Evolutionary conservation across 176 grass and related monocot species (phyloP), one percentile per base, ranked within the genome.

Genomic region (Urochloa ruziziensis): DNA sequence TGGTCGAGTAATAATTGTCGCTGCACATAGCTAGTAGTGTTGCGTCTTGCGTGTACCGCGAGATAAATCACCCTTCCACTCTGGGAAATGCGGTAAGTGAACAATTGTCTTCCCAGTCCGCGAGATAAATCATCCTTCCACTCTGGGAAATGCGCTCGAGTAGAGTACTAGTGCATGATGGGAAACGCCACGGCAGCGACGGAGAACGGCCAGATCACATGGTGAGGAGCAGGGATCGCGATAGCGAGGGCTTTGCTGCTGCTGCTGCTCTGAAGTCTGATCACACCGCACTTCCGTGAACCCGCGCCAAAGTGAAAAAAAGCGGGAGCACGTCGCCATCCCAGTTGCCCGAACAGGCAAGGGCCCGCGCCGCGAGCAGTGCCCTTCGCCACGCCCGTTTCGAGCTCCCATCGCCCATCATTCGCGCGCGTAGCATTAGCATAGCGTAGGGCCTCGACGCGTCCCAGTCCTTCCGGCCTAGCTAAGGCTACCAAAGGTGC

Each of bases 331-430:
- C 37, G 27, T 78, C 56, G 16, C 75, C 75, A 28, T 78, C 57
- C 17, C 37, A 30, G 40, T 62, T 62, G 75, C 75, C 40, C 24
- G 37, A 78, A 44, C 57, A 62, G 75, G 75, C 56, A 18, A 30
- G 56, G 37, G n/a, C 37, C 37, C 39, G 15, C 17, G 9, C 57
- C 6, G 37, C 9, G 37, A 30, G 25, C 57, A 2, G 37, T 3
- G 75, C 57, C 75, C 39, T 62, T 78, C 29, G 75, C 39, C 75
- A 62, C 10, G 8, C 39, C 57, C 75, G 27, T 62, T 62, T 29
- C 10, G 39, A 62, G 75, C 75, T 78, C 56, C 5, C 75, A 25
- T 56, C 52, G 7, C 7, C 10, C 75, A 42, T 77, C 54, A 62
- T 30, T 59, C 37, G 8, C 75, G 8, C 75, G 74, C 36, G 56